Evolutionary conservation across 768 basidiomycete species (phyloP), one percentile per base, ranked within the genome.

Genomic region (Termitomyces heimii): DNA sequence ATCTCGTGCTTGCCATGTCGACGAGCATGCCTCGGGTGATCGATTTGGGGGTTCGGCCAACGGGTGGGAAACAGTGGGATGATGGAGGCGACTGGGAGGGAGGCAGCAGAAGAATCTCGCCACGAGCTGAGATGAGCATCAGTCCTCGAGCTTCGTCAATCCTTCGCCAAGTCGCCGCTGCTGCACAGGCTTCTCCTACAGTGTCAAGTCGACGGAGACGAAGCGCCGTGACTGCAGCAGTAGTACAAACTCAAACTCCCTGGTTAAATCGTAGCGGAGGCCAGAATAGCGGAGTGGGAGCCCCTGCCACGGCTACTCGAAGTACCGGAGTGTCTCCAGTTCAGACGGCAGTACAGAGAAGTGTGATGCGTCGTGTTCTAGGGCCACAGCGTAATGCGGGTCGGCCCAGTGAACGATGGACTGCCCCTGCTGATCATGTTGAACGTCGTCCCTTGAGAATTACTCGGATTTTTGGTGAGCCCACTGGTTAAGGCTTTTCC

Each of bases 1-100:
- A 57, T 57, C 40, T 57, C 26, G 48, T 39, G 32, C 49, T 35
- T n/a, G 56, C 56, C 9, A 57, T 57, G 49, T 51, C 56, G 12
- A 52, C 56, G n/a, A 52, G 43, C 34, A 35, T 57, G 49, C 56
- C 56, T 20, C 20, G 42, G 29, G 56, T 57, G 5, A 37, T 52
- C 5, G 56, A 57, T 5, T 35, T 57, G 24, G 43, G 29, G 13
- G 0, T 29, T 2, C 13, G 10, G 39, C 20, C 37, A 3, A n/a
- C 18, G 12, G 26, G 24, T 20, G 37, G 51, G 42, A 24, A 20
- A 0, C 42, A 24, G 39, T 10, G 20, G 29, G 4, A 39, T 24
- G 6, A 20, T 26, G 13, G 24, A 39, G 28, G 8, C 9, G 20
- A 28, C 1, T n/a, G 39, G 46, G 37, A 10, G 22, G 46, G 26